These are phyloP conservation scores for Colletotrichum sp. DNA, from an alignment of 2,329 filamentous ascomycete genomes.

Conservation along the genomic window DNA sequence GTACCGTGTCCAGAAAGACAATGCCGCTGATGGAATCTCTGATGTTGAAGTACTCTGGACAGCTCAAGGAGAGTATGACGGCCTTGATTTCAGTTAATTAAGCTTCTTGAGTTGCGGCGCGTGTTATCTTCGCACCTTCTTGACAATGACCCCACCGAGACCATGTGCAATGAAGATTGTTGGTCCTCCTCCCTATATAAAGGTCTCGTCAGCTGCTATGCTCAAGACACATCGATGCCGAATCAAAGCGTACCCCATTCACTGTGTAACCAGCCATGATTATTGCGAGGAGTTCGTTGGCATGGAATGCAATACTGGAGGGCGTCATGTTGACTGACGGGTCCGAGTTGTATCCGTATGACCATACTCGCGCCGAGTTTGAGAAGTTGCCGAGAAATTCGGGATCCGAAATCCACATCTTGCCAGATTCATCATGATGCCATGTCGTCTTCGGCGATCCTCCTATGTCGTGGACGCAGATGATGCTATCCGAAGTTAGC, in stretches of 20 bases:
- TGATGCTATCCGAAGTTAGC: conserved; percentile 26
- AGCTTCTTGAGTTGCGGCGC: not conserved
- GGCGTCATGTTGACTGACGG: conserved; percentile 25
- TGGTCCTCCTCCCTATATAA: conserved; percentile 18
- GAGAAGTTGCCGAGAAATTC: conserved; percentile 24
- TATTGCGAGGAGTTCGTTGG: conserved; percentile 23
- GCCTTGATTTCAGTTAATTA: not conserved
- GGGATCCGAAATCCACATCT: conserved; percentile 28
- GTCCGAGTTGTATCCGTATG: conserved; percentile 27
- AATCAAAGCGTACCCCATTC: not conserved
- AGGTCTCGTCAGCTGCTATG: not conserved
- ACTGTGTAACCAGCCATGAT: not conserved
- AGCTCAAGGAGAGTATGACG: not conserved
- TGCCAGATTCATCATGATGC: conserved; percentile 26
- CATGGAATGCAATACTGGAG: conserved; percentile 27
- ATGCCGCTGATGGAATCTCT: conserved; percentile 18
- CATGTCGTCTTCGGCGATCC: conserved; percentile 23
- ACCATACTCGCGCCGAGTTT: conserved; percentile 22
- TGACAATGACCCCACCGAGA: conserved; percentile 27
- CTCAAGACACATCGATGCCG: too few species aligned
- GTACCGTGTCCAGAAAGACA: conserved; percentile 28
- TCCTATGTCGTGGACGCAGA: conserved; percentile 28
- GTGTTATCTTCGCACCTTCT: conserved; percentile 20
- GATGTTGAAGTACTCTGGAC: conserved; percentile 4
- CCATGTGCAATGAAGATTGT: conserved; percentile 28